Percentiles rank a stretch among this genome's conserved stretches.
Conservation (phyloP, 371 early-diverging fungal genomes). For the Actinomortierella wolfii region DNA sequence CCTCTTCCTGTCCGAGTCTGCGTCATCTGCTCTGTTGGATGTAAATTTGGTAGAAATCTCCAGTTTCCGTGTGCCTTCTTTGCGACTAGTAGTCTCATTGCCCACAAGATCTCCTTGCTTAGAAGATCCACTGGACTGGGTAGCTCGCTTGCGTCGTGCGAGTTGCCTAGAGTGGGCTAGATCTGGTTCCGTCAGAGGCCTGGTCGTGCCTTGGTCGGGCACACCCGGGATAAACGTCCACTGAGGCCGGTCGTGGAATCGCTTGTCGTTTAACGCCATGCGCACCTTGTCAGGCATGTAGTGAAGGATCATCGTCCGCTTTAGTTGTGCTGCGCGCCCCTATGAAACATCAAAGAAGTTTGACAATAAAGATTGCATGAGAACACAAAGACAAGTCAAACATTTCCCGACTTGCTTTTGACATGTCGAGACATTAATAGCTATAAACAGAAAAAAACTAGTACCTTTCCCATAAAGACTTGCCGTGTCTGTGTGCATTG, state of each 20-base stretch:
- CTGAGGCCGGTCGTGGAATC: slow-evolving; percentile 36
- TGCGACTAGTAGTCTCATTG: no score
- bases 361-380: background rate
- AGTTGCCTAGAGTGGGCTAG: no score
- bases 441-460: background rate
- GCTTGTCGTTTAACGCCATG: slow-evolving; percentile 32
- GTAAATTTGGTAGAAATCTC: no score
- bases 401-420: background rate
- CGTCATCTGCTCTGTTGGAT: no score
- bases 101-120: no score
- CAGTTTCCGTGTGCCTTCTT: no score
- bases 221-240: slow-evolving; percentile 29
- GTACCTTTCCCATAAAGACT: slow-evolving; percentile 43
- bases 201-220: slow-evolving; percentile 16
- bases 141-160: no score
- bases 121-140: no score
- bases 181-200: no score
- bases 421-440: background rate
- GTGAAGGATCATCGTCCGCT: slow-evolving; percentile 35
- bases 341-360: slow-evolving; percentile 3
- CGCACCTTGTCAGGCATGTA: slow-evolving; percentile 46
- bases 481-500: slow-evolving; percentile 22
- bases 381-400: background rate
- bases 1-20: no score
- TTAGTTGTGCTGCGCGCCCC: slow-evolving; percentile 37